These are phyloP conservation scores for Lignosus rhinocerotis DNA, from an alignment of 1,284 basidiomycete species.

Conservation along the genomic window DNA sequence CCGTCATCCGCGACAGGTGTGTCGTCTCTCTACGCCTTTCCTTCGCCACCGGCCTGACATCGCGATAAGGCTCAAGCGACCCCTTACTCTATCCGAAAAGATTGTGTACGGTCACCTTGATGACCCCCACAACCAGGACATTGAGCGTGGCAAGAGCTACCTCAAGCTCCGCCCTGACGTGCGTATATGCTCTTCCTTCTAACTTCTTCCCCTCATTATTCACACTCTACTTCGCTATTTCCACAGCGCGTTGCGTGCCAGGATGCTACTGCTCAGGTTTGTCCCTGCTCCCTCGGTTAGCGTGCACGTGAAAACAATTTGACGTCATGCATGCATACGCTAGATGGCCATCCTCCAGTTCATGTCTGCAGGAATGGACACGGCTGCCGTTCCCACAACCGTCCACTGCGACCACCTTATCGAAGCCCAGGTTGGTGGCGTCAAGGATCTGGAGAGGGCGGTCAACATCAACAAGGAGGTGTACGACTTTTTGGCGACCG, in stretches of 20 bases:
- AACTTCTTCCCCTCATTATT: not conserved
- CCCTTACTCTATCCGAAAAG: slow-evolving; percentile 97
- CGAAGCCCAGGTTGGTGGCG: slow-evolving; percentile 94
- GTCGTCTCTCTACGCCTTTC: slow-evolving; percentile 28
- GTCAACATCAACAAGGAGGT: slow-evolving; percentile 98
- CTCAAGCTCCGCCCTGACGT: slow-evolving; percentile 96
- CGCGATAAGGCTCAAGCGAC: slow-evolving; percentile 76
- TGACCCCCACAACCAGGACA: slow-evolving; percentile 89
- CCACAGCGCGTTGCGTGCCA: slow-evolving; percentile 96
- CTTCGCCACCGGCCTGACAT: not conserved
- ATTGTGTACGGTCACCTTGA: slow-evolving; percentile 98
- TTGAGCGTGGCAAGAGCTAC: slow-evolving; percentile 87
- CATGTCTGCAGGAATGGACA: slow-evolving; percentile 99
- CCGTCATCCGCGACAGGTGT: slow-evolving; percentile 79
- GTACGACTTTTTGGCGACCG: slow-evolving; percentile 98
- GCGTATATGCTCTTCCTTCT: slow-evolving; percentile 36
- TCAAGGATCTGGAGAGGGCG: slow-evolving; percentile 91
- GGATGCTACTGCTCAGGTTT: slow-evolving; percentile 90
- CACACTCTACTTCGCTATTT: slow-evolving; percentile 11
- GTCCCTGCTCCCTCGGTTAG: slow-evolving; percentile 14
- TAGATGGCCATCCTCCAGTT: slow-evolving; percentile 99
- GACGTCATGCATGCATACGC: slow-evolving; percentile 24
- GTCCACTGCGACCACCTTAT: slow-evolving; percentile 99
- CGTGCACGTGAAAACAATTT: slow-evolving; percentile 15
- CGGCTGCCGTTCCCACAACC: slow-evolving; percentile 95